Evolutionary conservation across 192 early-diverging fungal species (phyloP).

Genomic region (Coemansia furcata): DNA sequence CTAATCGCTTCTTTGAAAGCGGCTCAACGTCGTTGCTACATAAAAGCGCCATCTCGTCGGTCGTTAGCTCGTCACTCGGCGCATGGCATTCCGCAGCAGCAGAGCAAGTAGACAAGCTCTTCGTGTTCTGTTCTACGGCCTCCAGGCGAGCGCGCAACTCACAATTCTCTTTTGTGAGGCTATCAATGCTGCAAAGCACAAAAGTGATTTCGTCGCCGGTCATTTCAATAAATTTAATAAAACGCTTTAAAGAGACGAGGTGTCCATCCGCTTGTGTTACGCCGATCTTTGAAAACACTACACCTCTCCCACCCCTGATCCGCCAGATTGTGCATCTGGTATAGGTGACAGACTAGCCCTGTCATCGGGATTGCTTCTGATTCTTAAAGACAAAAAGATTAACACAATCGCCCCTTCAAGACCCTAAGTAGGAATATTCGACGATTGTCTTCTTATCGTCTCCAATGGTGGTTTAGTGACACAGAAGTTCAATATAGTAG

Average conservation of each 20-base stretch:
- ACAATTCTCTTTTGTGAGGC: background rate
- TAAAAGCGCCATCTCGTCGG: background rate
- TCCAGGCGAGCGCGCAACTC: background rate
- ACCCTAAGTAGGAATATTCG: too few species aligned
- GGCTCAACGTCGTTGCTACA: background rate
- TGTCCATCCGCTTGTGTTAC: too few species aligned
- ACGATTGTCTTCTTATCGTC: too few species aligned
- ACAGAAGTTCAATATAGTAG: too few species aligned
- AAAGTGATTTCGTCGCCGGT: background rate
- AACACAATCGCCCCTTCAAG: too few species aligned
- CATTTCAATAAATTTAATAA: constrained; percentile 1
- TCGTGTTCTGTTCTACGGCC: background rate
- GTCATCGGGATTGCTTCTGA: too few species aligned
- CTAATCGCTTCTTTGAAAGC: background rate
- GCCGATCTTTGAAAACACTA: too few species aligned
- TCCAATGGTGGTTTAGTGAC: too few species aligned
- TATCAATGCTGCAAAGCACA: background rate
- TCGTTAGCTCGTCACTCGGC: background rate
- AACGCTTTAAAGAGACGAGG: background rate
- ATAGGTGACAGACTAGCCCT: too few species aligned
- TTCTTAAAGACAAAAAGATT: too few species aligned
- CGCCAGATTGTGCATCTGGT: too few species aligned
- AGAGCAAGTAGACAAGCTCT: background rate
- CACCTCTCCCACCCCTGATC: too few species aligned
- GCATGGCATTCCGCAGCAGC: background rate